A percentile compares a stretch with the other conserved stretches of the same genome.
phyloP scores from a whole-genome alignment of 73 alveolate genomes.

The Effrenium voratum region DNA sequence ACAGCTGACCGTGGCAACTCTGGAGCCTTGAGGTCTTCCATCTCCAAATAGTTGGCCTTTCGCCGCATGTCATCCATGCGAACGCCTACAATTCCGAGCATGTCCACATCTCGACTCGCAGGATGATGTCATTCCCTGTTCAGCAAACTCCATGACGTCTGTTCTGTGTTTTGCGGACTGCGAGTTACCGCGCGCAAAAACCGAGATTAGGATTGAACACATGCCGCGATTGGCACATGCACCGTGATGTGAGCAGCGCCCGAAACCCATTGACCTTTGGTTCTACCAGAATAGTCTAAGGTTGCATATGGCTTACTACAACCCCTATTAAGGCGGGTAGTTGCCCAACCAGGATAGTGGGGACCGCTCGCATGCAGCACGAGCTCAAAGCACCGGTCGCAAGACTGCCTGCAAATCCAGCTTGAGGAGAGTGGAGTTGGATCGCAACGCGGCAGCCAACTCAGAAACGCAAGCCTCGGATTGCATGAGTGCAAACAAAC shows the following conservation, averaged over 20 bases:
- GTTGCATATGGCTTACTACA: neutral
- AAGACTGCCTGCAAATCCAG: slow-evolving; percentile 51
- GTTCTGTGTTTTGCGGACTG: too few relatives aligned
- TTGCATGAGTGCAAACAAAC: neutral
- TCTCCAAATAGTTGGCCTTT: slow-evolving; percentile 54
- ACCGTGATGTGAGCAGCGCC: neutral
- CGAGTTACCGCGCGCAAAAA: too few relatives aligned
- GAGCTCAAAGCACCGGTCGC: neutral
- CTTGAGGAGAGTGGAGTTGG: slow-evolving; percentile 46
- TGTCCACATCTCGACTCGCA: too few relatives aligned
- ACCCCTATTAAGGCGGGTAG: neutral
- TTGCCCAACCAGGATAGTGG: too few relatives aligned
- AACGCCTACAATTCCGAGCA: too few relatives aligned
- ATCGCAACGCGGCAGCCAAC: slow-evolving; percentile 31
- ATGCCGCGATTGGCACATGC: neutral
- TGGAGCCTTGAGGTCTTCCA: slow-evolving; percentile 24
- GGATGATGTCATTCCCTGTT: too few relatives aligned
- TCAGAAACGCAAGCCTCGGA: slow-evolving; percentile 27
- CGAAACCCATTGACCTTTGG: neutral
- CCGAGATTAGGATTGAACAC: too few relatives aligned
- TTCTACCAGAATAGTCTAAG: neutral
- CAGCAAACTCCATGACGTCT: too few relatives aligned
- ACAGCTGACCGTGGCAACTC: neutral
- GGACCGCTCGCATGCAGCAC: neutral
- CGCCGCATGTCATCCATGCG: too few relatives aligned